phyloP scores from a whole-genome alignment of 768 basidiomycete genomes.

The Lyophyllum shimeji region DNA sequence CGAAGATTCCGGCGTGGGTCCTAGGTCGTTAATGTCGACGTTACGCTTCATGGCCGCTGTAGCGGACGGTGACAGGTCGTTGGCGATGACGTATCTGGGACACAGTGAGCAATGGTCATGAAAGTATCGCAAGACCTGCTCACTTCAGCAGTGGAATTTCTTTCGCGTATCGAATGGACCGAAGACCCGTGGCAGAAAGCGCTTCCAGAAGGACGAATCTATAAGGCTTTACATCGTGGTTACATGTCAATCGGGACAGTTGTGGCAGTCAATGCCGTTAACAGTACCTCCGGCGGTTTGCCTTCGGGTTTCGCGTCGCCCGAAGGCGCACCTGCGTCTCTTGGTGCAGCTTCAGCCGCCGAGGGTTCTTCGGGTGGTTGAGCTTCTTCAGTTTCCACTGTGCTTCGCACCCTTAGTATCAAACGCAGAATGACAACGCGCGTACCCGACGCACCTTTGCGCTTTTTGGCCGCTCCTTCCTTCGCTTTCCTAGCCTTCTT shows the following conservation, averaged over 20 bases:
- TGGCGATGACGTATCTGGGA: slow-evolving; percentile 86
- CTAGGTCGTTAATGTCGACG: slow-evolving; percentile 77
- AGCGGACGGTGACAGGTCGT: slow-evolving; percentile 85
- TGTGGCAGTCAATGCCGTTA: neutral
- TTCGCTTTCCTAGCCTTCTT: slow-evolving; percentile 43
- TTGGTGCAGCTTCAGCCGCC: neutral
- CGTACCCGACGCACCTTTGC: slow-evolving; percentile 37
- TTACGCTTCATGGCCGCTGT: slow-evolving; percentile 86
- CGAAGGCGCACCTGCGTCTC: neutral
- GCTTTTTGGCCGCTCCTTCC: slow-evolving; percentile 38
- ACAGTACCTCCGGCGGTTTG: slow-evolving; percentile 19
- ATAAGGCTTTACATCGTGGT: slow-evolving; percentile 33
- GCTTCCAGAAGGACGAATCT: slow-evolving; percentile 87
- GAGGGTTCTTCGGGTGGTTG: slow-evolving; percentile 1
- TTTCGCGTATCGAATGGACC: slow-evolving; percentile 95
- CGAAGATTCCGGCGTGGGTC: slow-evolving; percentile 21
- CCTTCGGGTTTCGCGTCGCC: neutral
- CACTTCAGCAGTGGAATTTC: slow-evolving; percentile 92
- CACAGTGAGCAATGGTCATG: slow-evolving; percentile 3
- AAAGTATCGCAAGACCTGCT: slow-evolving; percentile 19
- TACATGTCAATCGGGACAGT: neutral
- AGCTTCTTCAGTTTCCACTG: slow-evolving; percentile 10
- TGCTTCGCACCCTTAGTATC: neutral
- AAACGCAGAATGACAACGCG: neutral
- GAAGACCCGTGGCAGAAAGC: slow-evolving; percentile 91